A percentile compares a stretch with the other conserved stretches of the same genome.
Conservation (phyloP, 176 grass and related monocot species). For the Triticum timopheevii region DNA sequence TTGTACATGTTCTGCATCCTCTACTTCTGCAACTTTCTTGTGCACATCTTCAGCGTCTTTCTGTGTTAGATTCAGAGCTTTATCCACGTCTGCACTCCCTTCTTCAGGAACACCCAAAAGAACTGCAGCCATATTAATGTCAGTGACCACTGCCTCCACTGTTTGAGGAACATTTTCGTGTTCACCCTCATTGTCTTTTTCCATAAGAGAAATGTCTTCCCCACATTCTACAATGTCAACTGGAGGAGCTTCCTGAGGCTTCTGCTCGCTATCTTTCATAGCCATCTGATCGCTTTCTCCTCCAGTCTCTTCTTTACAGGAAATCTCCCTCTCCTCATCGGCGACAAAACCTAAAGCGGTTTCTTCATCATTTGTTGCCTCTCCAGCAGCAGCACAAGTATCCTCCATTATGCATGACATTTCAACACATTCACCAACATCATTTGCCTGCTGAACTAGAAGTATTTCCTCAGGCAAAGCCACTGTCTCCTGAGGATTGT, state of each 20-base stretch:
- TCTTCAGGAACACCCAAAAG: not conserved
- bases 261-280: slow-evolving; percentile 19
- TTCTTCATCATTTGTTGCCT: slow-evolving; percentile 11
- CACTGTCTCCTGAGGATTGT: slow-evolving; percentile 2
- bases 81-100: not conserved
- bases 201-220: not conserved
- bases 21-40: slow-evolving; percentile 26
- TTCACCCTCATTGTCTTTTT: not conserved
- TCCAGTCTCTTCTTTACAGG: slow-evolving; percentile 25
- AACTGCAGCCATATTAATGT: not conserved
- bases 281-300: slow-evolving; percentile 13
- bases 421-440: not conserved
- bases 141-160: not conserved
- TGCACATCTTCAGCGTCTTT: slow-evolving; percentile 22
- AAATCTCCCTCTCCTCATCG: slow-evolving; percentile 7
- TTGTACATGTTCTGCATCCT: slow-evolving; percentile 16
- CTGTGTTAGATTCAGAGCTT: not conserved
- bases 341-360: not conserved
- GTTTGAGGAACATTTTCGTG: slow-evolving; percentile 10
- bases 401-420: slow-evolving; percentile 6
- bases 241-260: slow-evolving; percentile 13
- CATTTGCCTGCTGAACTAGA: slow-evolving; percentile 19
- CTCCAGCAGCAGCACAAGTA: not conserved
- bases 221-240: slow-evolving; percentile 25
- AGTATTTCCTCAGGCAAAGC: slow-evolving; percentile 18